Conservation (phyloP, 2,329 filamentous ascomycete species). For the Diplodia scrobiculata region DNA sequence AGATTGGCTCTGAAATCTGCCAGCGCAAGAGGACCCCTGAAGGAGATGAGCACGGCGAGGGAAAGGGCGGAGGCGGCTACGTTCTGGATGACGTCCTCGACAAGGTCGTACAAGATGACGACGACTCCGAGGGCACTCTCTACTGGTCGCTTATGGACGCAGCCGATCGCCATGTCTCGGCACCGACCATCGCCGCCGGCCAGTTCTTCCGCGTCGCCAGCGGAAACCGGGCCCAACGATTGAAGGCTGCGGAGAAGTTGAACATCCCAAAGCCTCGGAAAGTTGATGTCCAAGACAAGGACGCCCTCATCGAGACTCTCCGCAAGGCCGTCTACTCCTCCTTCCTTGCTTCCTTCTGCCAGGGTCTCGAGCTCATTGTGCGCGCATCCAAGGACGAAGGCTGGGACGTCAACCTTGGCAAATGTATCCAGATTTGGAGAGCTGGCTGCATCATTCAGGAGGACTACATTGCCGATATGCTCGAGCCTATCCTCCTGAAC, state of each 20-base stretch:
- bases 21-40: conserved; percentile 45
- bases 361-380: conserved; percentile 61
- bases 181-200: conserved; percentile 56
- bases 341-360: conserved; percentile 58
- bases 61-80: conserved; percentile 40
- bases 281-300: conserved; percentile 36
- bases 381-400: conserved; percentile 54
- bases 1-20: conserved; percentile 58
- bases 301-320: conserved; percentile 52
- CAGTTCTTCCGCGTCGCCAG: conserved; percentile 60
- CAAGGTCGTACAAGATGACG: conserved; percentile 62
- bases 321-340: conserved; percentile 56
- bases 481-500: conserved; percentile 44
- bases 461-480: conserved; percentile 57
- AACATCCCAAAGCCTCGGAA: conserved; percentile 36
- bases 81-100: conserved; percentile 60
- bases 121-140: conserved; percentile 59
- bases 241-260: conserved; percentile 47
- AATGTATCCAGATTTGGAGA: conserved; percentile 57
- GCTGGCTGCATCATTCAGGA: conserved; percentile 63
- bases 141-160: conserved; percentile 59
- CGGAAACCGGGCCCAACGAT: conserved; percentile 53
- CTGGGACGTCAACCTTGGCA: conserved; percentile 51
- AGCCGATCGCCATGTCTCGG: conserved; percentile 56
- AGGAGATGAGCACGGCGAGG: conserved; percentile 35